Percentiles rank a stretch among this genome's conserved stretches.
Evolutionary conservation across 192 early-diverging fungal species (phyloP).

Genomic region (Pecoramyces ruminantium): DNA sequence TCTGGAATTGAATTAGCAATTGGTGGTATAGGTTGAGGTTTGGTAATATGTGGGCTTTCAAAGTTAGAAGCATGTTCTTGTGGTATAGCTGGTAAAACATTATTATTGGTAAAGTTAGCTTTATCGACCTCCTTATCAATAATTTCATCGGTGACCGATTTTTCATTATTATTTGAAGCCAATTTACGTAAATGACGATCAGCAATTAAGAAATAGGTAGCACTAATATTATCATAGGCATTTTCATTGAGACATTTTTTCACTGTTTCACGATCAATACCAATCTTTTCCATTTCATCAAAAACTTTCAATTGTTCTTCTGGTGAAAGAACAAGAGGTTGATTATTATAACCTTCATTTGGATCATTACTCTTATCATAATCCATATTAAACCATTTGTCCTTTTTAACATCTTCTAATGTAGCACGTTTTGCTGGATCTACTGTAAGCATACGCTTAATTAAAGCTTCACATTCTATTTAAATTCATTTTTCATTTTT

Average conservation of each 20-base stretch:
- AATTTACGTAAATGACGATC: conserved; percentile 21
- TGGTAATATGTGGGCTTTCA: neutral
- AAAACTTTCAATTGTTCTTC: conserved; percentile 27
- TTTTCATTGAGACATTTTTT: conserved; percentile 24
- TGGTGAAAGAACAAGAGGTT: conserved; percentile 9
- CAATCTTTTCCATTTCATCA: conserved; percentile 33
- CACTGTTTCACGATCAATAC: conserved; percentile 20
- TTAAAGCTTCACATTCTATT: conserved; percentile 31
- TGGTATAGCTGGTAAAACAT: conserved; percentile 10
- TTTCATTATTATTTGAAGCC: conserved; percentile 6
- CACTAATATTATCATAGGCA: conserved; percentile 30
- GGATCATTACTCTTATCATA: neutral
- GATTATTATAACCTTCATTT: neutral
- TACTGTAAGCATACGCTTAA: conserved; percentile 34
- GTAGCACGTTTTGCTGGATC: conserved; percentile 33
- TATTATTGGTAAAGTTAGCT: neutral
- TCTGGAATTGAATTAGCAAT: neutral
- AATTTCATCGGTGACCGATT: conserved; percentile 7
- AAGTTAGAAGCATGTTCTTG: neutral
- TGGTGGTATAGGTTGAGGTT: neutral
- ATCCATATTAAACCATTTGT: conserved; percentile 5
- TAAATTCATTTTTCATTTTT: neutral
- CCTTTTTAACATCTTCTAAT: conserved; percentile 27
- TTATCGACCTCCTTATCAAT: conserved; percentile 4
- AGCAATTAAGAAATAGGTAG: conserved; percentile 34